A percentile compares a stretch with the other conserved stretches of the same genome.
Evolutionary conservation across 2,329 filamentous ascomycete species (phyloP).

Genomic region (Nakataea oryzae): DNA sequence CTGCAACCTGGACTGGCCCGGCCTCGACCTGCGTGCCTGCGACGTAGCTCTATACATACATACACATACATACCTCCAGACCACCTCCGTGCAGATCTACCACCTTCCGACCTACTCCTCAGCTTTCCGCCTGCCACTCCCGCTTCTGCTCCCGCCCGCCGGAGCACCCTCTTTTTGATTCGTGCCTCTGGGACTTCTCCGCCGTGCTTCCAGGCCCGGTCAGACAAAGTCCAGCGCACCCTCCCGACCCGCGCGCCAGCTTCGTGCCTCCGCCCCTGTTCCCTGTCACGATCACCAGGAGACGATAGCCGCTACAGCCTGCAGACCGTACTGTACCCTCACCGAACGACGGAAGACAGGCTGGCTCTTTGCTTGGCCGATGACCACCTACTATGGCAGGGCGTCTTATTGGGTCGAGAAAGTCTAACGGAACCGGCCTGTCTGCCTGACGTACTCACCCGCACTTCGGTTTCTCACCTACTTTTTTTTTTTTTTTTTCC

Average conservation of each 20-base stretch:
- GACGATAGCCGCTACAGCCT: neutral
- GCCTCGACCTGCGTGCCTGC: neutral
- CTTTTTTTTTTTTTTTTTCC: neutral
- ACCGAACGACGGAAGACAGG: neutral
- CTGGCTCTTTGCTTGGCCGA: neutral
- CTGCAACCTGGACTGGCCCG: neutral
- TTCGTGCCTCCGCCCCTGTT: neutral
- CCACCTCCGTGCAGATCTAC: too few species aligned
- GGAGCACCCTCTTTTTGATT: neutral
- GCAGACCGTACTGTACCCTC: neutral
- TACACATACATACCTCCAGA: neutral
- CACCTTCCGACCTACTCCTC: neutral
- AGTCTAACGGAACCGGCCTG: neutral
- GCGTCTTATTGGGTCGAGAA: neutral
- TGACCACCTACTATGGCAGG: neutral
- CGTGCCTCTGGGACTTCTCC: neutral
- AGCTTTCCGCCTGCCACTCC: slow-evolving; percentile 11
- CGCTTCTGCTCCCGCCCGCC: slow-evolving; percentile 4
- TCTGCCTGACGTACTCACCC: slow-evolving; percentile 3
- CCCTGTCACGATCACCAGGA: neutral
- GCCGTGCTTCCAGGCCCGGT: neutral
- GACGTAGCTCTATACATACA: neutral
- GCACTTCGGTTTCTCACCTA: neutral
- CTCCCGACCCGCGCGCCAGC: neutral
- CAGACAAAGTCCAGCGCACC: neutral